Evolutionary conservation across 306 rosid genomes (phyloP).

Genomic region (Vigna mungo): DNA sequence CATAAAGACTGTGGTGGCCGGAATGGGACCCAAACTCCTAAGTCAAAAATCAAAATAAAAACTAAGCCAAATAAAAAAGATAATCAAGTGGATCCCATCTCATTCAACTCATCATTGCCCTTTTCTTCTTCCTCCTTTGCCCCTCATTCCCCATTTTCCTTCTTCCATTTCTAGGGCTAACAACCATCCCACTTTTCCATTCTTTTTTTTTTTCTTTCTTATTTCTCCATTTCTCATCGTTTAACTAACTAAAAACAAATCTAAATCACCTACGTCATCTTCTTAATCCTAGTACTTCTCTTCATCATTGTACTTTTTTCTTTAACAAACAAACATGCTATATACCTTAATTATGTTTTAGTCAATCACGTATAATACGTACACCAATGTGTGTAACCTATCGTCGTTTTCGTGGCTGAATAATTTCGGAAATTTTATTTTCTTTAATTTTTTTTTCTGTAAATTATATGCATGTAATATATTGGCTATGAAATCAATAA

Average conservation of each 20-base stretch:
- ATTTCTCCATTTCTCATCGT: not conserved
- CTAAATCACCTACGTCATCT: conserved; percentile 16
- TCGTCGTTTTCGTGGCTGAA: no score
- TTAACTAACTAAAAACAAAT: not conserved
- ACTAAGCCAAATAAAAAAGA: conserved; percentile 50
- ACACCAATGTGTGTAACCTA: no score
- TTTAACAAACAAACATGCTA: no score
- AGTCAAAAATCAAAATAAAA: conserved; percentile 54
- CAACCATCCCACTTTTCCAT: not conserved
- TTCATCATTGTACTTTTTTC: conserved; percentile 1
- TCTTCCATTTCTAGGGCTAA: conserved; percentile 11
- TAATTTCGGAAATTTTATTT: no score
- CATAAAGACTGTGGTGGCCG: conserved; percentile 71
- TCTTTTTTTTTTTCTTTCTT: not conserved
- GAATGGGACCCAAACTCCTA: conserved; percentile 65
- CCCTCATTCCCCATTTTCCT: conserved; percentile 22
- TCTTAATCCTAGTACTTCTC: conserved; percentile 18
- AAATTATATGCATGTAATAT: not conserved
- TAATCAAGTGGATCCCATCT: conserved; percentile 75
- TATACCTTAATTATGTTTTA: no score
- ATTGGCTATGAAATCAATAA: not conserved
- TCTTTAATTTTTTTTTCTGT: no score
- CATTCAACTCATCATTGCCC: conserved; percentile 68
- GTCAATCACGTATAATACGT: no score
- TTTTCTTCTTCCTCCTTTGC: conserved; percentile 49